Percentiles rank a stretch among this genome's conserved stretches.
Evolutionary conservation across 2,329 filamentous ascomycete genomes (phyloP).

Genomic region (Delphinella strobiligena): DNA sequence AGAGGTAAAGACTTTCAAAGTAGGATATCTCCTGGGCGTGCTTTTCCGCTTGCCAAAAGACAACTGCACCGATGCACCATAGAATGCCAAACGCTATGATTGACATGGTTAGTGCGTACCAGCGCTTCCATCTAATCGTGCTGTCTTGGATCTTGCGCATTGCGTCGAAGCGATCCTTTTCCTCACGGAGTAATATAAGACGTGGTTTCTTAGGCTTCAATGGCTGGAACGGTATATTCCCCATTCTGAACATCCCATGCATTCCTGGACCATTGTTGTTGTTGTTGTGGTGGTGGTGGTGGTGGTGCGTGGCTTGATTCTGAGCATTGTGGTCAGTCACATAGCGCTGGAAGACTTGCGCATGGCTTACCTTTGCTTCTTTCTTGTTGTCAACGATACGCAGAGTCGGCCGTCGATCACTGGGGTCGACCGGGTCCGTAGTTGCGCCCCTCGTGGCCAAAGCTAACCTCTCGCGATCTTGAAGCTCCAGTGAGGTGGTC

Average conservation of each 20-base stretch:
- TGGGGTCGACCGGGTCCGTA: conserved; percentile 12
- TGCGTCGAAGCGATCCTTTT: conserved; percentile 27
- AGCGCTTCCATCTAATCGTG: conserved; percentile 55
- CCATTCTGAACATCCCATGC: too few species aligned
- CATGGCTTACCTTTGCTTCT: not conserved
- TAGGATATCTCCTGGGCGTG: conserved; percentile 51
- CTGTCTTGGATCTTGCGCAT: conserved; percentile 66
- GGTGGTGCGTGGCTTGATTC: too few species aligned
- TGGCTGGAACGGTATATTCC: conserved; percentile 11
- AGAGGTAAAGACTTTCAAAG: conserved; percentile 75
- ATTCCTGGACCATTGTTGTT: too few species aligned
- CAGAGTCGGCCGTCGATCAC: conserved; percentile 10
- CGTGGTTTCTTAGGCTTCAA: conserved; percentile 25
- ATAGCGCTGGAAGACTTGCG: too few species aligned
- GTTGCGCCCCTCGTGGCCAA: conserved; percentile 10
- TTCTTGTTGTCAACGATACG: conserved; percentile 8
- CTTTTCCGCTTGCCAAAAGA: conserved; percentile 55
- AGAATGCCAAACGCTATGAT: conserved; percentile 56
- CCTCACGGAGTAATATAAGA: conserved; percentile 43
- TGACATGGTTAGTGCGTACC: conserved; percentile 61
- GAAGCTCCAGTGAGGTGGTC: conserved; percentile 38
- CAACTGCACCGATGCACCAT: conserved; percentile 68
- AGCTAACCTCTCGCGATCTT: conserved; percentile 18
- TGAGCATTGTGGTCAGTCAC: too few species aligned
- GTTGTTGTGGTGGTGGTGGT: too few species aligned